Percentiles rank a stretch among this genome's conserved stretches.
These are phyloP conservation scores for Microbotryomycetes sp. DNA, from an alignment of 1,284 basidiomycete species.

Conservation along the genomic window DNA sequence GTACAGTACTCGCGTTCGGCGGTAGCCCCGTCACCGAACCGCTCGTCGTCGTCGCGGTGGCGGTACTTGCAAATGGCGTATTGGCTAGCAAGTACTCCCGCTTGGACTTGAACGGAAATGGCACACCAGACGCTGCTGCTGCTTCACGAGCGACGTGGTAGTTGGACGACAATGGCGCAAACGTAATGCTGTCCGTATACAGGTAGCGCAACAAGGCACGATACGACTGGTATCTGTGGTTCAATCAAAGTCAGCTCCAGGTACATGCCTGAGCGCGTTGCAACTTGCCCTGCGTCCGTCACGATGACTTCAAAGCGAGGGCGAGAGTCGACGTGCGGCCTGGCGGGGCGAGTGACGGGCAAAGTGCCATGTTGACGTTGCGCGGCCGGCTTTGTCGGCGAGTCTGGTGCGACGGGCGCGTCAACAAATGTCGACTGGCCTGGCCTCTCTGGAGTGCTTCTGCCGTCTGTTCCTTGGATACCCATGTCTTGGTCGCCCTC, in stretches of 20 bases:
- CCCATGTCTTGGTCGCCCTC: not conserved
- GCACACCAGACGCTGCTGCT: not conserved
- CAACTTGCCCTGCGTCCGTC: conserved; percentile 25
- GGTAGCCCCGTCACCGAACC: not conserved
- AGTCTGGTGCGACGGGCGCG: conserved; percentile 23
- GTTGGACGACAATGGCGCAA: conserved; percentile 35
- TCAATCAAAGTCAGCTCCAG: conserved; percentile 25
- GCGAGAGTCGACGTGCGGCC: not conserved
- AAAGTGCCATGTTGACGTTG: conserved; percentile 21
- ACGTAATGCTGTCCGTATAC: conserved; percentile 41
- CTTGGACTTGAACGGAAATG: conserved; percentile 25
- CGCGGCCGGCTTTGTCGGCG: not conserved
- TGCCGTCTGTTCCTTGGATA: not conserved
- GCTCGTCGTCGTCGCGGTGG: not conserved
- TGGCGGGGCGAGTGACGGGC: not conserved
- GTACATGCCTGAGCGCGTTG: not conserved
- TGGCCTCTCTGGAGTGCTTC: not conserved
- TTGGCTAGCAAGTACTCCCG: conserved; percentile 21
- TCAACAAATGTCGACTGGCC: conserved; percentile 7
- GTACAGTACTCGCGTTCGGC: conserved; percentile 5
- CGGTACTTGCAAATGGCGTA: not conserved
- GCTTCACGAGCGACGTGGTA: conserved; percentile 35
- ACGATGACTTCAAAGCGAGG: conserved; percentile 27
- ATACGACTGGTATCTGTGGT: conserved; percentile 39
- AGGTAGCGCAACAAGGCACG: conserved; percentile 42